Conservation (phyloP, 2,329 filamentous ascomycete genomes). For the Colletotrichum sp. region DNA sequence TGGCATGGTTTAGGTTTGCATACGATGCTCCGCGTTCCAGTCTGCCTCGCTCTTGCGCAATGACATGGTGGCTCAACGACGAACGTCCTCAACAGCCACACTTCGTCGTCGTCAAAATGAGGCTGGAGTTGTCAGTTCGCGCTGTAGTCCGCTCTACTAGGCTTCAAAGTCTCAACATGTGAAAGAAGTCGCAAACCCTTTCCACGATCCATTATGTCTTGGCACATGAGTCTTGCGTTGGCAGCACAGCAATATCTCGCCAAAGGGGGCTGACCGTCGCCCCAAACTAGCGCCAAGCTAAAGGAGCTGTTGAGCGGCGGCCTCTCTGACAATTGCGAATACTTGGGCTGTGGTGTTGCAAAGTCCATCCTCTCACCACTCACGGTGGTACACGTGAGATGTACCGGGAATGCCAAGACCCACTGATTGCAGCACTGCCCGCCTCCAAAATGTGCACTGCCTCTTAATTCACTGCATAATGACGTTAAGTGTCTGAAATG, state of each 20-base stretch:
- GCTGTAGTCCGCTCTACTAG: neutral
- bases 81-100: neutral
- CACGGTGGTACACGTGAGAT: neutral
- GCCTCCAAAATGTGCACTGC: neutral
- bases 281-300: neutral
- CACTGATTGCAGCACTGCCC: neutral
- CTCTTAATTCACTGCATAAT: neutral
- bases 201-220: neutral
- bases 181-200: neutral
- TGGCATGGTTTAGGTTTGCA: neutral
- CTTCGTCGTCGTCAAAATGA: neutral
- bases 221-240: neutral
- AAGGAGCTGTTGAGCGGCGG: neutral
- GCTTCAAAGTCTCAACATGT: neutral
- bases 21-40: neutral
- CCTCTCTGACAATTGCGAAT: neutral
- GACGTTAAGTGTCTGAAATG: neutral
- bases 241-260: neutral
- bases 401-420: neutral
- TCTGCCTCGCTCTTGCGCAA: neutral
- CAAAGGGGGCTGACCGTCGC: neutral
- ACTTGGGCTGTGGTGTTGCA: neutral
- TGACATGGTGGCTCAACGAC: neutral
- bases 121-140: accelerated
- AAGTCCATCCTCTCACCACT: neutral